A percentile compares a stretch with the other conserved stretches of the same genome.
phyloP scores from a whole-genome alignment of 2,329 filamentous ascomycete genomes.

The Sarocladiaceae sp. region DNA sequence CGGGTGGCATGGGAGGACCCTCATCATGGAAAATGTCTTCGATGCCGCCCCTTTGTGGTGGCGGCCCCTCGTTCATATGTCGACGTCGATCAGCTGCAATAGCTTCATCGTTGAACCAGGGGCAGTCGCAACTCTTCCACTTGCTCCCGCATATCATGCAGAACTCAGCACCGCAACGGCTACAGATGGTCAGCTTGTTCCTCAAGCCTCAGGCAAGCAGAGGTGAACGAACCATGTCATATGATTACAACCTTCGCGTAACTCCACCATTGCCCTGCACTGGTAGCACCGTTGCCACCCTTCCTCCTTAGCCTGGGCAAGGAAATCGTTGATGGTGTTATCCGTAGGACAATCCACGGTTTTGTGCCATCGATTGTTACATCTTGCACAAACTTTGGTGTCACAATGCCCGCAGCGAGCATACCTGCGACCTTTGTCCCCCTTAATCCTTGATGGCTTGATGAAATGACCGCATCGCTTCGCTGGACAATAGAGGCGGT shows the following conservation, averaged over 20 bases:
- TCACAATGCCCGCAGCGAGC: constrained; percentile 69
- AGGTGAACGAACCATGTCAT: constrained; percentile 65
- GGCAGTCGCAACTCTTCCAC: constrained; percentile 82
- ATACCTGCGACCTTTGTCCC: constrained; percentile 54
- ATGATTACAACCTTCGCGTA: constrained; percentile 81
- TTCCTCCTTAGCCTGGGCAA: constrained; percentile 60
- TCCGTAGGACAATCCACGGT: constrained; percentile 67
- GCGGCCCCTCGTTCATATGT: constrained; percentile 45
- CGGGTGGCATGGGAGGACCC: constrained; percentile 25
- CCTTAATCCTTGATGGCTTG: constrained; percentile 63
- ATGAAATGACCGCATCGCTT: constrained; percentile 76
- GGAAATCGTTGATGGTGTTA: constrained; percentile 58
- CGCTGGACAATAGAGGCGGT: constrained; percentile 73
- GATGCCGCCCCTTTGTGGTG: constrained; percentile 22
- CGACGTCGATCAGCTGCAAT: constrained; percentile 50
- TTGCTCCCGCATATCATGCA: constrained; percentile 80
- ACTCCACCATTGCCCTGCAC: constrained; percentile 70
- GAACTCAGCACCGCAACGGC: constrained; percentile 77
- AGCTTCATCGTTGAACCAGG: constrained; percentile 65
- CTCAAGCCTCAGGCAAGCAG: background rate
- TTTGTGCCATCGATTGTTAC: constrained; percentile 71
- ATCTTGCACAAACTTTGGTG: constrained; percentile 69
- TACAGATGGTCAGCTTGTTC: constrained; percentile 20
- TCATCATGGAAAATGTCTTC: constrained; percentile 16
- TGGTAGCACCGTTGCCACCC: constrained; percentile 74